These are phyloP conservation scores for Athelia psychrophila DNA, from an alignment of 1,284 basidiomycete genomes.

Conservation along the genomic window DNA sequence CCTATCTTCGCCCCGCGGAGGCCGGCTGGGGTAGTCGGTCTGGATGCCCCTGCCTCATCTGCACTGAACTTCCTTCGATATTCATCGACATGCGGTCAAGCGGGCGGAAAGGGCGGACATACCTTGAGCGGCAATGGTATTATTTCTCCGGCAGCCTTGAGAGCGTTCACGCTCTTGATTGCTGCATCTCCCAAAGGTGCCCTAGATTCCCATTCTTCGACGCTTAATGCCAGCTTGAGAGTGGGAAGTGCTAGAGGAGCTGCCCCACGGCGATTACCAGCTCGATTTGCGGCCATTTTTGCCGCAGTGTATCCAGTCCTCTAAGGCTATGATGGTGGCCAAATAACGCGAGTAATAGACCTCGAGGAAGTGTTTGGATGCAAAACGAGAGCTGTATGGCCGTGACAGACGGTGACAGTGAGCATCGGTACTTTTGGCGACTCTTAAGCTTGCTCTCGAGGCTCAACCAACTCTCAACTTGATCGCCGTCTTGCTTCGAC, in stretches of 20 bases:
- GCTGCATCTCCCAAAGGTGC: constrained; percentile 74
- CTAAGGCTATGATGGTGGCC: no score
- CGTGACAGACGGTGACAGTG: no score
- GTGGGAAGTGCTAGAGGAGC: constrained; percentile 25
- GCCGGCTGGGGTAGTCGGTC: constrained; percentile 37
- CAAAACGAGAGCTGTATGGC: no score
- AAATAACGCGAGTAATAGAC: no score
- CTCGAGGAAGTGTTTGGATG: no score
- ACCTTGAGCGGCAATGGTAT: constrained; percentile 74
- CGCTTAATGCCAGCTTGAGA: constrained; percentile 42
- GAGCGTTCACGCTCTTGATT: constrained; percentile 57
- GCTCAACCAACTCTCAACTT: no score
- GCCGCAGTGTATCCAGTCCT: no score
- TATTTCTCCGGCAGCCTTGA: constrained; percentile 65
- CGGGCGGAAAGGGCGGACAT: constrained; percentile 14
- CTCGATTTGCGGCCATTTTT: background rate
- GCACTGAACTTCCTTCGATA: constrained; percentile 30
- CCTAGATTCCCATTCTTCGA: constrained; percentile 89
- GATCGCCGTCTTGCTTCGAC: no score
- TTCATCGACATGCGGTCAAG: background rate
- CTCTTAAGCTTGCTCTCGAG: no score
- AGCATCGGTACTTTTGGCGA: no score
- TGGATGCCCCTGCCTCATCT: constrained; percentile 34
- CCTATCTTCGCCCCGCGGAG: constrained; percentile 24
- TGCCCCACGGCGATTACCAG: background rate